phyloP scores from a whole-genome alignment of 2,329 filamentous ascomycete genomes.

The Penicillium sp. region DNA sequence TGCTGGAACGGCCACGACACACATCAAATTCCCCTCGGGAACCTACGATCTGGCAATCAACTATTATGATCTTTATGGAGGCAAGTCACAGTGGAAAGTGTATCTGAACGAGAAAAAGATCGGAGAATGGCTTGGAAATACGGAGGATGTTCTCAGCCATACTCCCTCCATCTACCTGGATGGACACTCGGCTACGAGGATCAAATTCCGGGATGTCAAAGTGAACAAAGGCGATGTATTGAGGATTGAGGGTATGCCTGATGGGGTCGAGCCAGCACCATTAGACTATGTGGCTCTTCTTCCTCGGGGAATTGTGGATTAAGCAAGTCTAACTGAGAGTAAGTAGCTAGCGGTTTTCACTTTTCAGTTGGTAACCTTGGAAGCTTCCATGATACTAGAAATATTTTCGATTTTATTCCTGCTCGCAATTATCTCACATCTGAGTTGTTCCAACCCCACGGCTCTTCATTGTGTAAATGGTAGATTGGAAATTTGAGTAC shows the following conservation, averaged over 20 bases:
- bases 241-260: slow-evolving; percentile 60
- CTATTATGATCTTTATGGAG: slow-evolving; percentile 67
- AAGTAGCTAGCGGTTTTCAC: too few species aligned
- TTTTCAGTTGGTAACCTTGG: too few species aligned
- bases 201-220: slow-evolving; percentile 60
- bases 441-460: too few species aligned
- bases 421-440: too few species aligned
- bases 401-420: too few species aligned
- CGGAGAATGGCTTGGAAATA: slow-evolving; percentile 63
- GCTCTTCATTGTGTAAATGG: too few species aligned
- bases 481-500: too few species aligned
- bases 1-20: slow-evolving; percentile 53
- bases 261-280: slow-evolving; percentile 67
- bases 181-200: slow-evolving; percentile 66
- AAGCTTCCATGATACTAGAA: too few species aligned
- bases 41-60: slow-evolving; percentile 68
- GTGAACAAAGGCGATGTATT: slow-evolving; percentile 58
- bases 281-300: slow-evolving; percentile 69
- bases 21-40: slow-evolving; percentile 55
- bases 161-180: slow-evolving; percentile 64
- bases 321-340: slow-evolving; percentile 5
- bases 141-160: slow-evolving; percentile 64
- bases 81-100: slow-evolving; percentile 60
- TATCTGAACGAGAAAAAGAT: slow-evolving; percentile 58
- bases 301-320: slow-evolving; percentile 63